phyloP scores from a whole-genome alignment of 2,329 filamentous ascomycete species.

The Verticillium klebahnii region DNA sequence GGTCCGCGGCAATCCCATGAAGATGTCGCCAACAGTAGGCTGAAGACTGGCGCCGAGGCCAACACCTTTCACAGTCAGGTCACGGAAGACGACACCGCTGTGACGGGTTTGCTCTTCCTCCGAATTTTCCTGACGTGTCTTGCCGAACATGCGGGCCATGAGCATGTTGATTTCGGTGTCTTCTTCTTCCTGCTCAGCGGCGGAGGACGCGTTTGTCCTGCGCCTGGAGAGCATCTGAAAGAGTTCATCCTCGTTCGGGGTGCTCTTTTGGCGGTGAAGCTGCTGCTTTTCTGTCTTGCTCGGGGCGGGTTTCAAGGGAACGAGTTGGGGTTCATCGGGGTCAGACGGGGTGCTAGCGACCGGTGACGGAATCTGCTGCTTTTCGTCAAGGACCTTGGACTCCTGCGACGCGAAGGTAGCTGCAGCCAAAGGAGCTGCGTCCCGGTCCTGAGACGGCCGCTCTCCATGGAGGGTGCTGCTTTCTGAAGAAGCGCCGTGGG shows the following conservation, averaged over 20 bases:
- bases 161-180: conserved; percentile 51
- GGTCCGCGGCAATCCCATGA: conserved; percentile 22
- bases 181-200: conserved; percentile 36
- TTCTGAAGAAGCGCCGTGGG: background rate
- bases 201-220: conserved; percentile 30
- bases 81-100: conserved; percentile 64
- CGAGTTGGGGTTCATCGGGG: conserved; percentile 1
- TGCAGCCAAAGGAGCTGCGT: background rate
- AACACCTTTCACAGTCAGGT: conserved; percentile 65
- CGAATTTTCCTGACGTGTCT: conserved; percentile 57
- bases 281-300: conserved; percentile 12
- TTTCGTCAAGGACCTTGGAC: background rate
- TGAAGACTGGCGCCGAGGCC: conserved; percentile 58
- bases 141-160: conserved; percentile 68
- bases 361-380: background rate
- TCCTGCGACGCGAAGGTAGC: background rate
- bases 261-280: conserved; percentile 18
- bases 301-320: conserved; percentile 20
- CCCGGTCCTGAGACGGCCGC: background rate
- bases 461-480: conserved; percentile 1
- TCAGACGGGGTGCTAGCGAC: background rate
- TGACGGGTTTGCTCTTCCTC: conserved; percentile 68
- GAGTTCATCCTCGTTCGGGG: conserved; percentile 44
- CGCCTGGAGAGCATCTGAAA: conserved; percentile 44
- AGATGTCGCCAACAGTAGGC: conserved; percentile 34